Base-by-base conservation (phyloP, 75 land plant species). In the Gnetum montanum region DNA sequence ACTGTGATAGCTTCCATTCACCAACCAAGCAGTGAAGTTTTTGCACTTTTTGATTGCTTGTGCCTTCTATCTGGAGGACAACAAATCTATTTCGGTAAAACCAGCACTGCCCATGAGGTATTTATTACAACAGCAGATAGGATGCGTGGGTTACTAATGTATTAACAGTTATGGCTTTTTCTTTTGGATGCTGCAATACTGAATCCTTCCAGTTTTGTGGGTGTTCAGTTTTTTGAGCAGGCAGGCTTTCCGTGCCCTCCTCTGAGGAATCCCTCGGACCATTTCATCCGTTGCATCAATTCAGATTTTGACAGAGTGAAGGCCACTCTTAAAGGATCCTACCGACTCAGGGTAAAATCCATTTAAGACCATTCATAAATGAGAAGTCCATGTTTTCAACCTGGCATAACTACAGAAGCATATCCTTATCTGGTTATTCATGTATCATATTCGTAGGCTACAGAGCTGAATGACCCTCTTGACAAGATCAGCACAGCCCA, bases 21-120 rank as follows among this genome's bases (percentile, higher is more conserved):
- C 49, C 95, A 89, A 69, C 95, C 95, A 16, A 89, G 90, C 52
- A 82, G 95, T 59, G 95, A 89, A 44, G 90, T 85, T 8, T 89
- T 85, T 38, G 59, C 81, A 23, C 78, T 89, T 28, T 85, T 85
- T 59, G 95, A 89, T 70, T 79, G 85, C 58, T 60, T 89, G 34
- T 82, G 58, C 22, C 72, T 89, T 24, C 69, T 89, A 7, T 85
- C 95, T 0, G 70, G 75, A 22, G 95, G 95, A 4, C 65, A 76
- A 31, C 57, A 67, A 3, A 77, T 82, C 12, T 89, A 89, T 59
- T 89, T 85, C 54, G 95, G 95, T 24, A 71, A 75, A 6, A 84
- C 95, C 19, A 67, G 57, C 33, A 23, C 29, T 46, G 90, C 95
- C 25, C 59, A 63, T 0, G 66, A 79, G 86, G 95, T 85, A 70